Evolutionary conservation across 208 protist genomes (phyloP).

Genomic region (Acanthamoeba castellanii): DNA sequence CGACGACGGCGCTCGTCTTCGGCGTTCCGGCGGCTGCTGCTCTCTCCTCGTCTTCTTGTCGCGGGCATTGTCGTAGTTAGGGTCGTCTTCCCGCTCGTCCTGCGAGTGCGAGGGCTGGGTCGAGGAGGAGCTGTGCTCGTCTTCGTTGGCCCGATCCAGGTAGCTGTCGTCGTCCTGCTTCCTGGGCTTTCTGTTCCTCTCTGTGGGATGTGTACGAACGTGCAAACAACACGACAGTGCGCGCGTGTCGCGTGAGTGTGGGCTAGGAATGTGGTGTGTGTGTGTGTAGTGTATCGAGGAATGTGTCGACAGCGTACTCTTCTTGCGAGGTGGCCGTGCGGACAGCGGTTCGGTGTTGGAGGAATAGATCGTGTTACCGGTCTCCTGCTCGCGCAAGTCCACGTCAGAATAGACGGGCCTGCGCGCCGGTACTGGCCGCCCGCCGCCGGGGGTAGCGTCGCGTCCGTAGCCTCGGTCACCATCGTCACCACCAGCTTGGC

Average conservation of each 20-base stretch:
- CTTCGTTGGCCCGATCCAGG: not conserved
- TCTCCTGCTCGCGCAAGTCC: too few species aligned
- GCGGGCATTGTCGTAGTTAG: not conserved
- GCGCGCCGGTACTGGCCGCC: too few species aligned
- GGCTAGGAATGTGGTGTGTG: not conserved
- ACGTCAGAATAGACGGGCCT: too few species aligned
- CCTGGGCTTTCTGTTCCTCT: not conserved
- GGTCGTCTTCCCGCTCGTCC: not conserved
- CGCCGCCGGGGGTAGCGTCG: too few species aligned
- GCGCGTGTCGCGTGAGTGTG: not conserved
- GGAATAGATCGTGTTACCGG: not conserved
- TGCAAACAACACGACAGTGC: not conserved
- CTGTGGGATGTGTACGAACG: not conserved
- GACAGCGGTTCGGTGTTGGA: not conserved
- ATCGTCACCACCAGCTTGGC: too few species aligned
- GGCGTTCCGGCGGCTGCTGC: not conserved
- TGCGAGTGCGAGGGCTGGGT: not conserved
- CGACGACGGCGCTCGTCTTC: not conserved
- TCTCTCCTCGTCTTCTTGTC: not conserved
- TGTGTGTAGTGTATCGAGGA: not conserved
- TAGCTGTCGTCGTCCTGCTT: not conserved
- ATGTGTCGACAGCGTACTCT: not conserved
- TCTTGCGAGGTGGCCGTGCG: not conserved
- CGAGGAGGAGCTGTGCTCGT: conserved; percentile 7
- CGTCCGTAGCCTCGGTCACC: too few species aligned